Evolutionary conservation across 2,329 filamentous ascomycete species (phyloP), one percentile per base, ranked within the genome.

Genomic region (Monosporascus sp.): DNA sequence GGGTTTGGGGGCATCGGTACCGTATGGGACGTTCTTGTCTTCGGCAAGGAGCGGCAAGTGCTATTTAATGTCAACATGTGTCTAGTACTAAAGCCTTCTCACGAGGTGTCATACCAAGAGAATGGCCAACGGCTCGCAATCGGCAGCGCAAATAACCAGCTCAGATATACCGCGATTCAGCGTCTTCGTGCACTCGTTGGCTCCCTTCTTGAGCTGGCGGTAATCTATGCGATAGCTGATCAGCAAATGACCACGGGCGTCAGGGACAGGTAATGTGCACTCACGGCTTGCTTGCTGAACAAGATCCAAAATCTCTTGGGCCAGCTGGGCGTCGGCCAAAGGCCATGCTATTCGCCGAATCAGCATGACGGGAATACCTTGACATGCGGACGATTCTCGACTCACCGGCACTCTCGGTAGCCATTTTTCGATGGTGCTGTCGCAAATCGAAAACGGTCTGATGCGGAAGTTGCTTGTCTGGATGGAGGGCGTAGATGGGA

Each of bases 81-180:
- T 16, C n/a, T 22, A 3, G 26, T 17, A 19, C 31, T 7, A 14
- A 26, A 46, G 7, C n/a, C 14, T 31, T 19, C 5, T 24, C 40
- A 3, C 9, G 20, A 16, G n/a, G 16, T 14, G 43, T 31, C 43
- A 22, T 27, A 46, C 43, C 55, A 96, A 82, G 48, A 96, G 80
- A 62, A 97, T 97, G 51, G 91, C 88, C 50, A 97, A 81, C 43
- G 92, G 92, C 54, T 84, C 82, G 64, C 91, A 94, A 71, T 97
- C 93, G 59, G 90, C 91, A 48, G 91, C 91, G 52, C 97, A 84
- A 63, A 97, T 82, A 68, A 96, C 86, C 60, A 97, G 78, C 76
- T 97, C 93, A 63, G 85, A 85, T 58, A 93, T 91, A 75, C 93
- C 92, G 63, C 93, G 87, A 78, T 94, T 95, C 49, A 96, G 81